These are phyloP conservation scores for Russula sp. DNA, from an alignment of 768 basidiomycete genomes.

Conservation along the genomic window DNA sequence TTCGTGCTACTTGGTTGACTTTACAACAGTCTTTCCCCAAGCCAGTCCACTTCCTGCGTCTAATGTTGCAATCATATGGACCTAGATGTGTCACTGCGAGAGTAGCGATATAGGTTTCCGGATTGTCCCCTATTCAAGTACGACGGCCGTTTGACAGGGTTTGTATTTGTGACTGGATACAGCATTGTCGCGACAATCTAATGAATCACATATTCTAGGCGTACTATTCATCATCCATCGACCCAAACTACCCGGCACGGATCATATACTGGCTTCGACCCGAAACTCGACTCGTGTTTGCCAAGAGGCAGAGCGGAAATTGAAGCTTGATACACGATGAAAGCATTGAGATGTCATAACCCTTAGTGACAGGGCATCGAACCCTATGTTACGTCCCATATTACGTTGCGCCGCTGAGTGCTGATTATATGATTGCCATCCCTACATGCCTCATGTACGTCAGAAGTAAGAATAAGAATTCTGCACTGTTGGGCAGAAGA, in stretches of 20 bases:
- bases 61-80: background rate
- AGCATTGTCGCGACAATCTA: background rate
- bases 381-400: background rate
- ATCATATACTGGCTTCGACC: background rate
- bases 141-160: slow-evolving; percentile 1
- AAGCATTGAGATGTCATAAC: background rate
- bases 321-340: background rate
- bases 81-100: background rate
- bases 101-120: background rate
- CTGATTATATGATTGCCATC: background rate
- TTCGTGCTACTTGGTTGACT: background rate
- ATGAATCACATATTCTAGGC: background rate
- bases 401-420: background rate
- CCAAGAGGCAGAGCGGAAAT: background rate
- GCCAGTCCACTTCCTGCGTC: background rate
- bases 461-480: background rate
- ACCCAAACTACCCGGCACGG: background rate
- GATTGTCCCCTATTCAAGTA: background rate
- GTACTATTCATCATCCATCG: too few species aligned
- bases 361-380: too few species aligned
- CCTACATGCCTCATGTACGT: background rate
- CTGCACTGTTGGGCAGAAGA: background rate
- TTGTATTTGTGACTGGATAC: background rate
- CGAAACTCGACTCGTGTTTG: background rate
- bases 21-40: background rate